Base-by-base conservation (phyloP, 768 basidiomycete genomes). In the Panus rudis region DNA sequence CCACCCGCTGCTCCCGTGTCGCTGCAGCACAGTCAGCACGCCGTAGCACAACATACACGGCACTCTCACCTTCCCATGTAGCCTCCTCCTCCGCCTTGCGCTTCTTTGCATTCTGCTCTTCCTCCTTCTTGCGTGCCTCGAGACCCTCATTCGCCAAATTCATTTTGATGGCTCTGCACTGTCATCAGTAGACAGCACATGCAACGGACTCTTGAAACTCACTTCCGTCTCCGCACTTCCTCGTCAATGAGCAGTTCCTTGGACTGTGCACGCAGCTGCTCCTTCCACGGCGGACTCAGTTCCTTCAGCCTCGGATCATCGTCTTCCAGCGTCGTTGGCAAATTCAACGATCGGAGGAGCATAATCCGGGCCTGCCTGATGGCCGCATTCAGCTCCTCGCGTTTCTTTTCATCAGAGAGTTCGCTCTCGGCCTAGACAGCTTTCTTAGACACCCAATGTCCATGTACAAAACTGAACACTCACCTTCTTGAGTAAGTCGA, bases 401-500 rank as follows among this genome's bases (percentile, higher is more conserved):
- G 82, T 55, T 86, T 83, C 37, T 75, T 70, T 55, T 86, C 72
- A 49, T 92, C 85, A 16, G 76, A 78, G 3, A 94, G 70, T 52
- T 93, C 90, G 23, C 78, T 78, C 62, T 91, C 88, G 4, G 92
- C 91, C 89, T 92, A 37, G 1, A 34, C 22, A 43, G 10, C 11
- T 14, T 28, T 4, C 19, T 17, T 17, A 38, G 13, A 22, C 12
- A 43, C 20, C 21, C 16, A 20, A n/a, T 12, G 41, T 8, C 6
- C 7, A 21, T 28, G 17, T 10, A 30, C 28, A 37, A 12, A 10
- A 50, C 64, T n/a, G n/a, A n/a, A n/a, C n/a, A n/a, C n/a, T 10
- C 39, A 86, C 90, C 79, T 96, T 94, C 71, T 96, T 96, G 37
- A 96, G 72, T 25, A 91, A 58, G 62, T 94, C 92, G 59, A 96